These are phyloP conservation scores for Penicillium sp. DNA, from an alignment of 2,329 filamentous ascomycete genomes.

Conservation along the genomic window DNA sequence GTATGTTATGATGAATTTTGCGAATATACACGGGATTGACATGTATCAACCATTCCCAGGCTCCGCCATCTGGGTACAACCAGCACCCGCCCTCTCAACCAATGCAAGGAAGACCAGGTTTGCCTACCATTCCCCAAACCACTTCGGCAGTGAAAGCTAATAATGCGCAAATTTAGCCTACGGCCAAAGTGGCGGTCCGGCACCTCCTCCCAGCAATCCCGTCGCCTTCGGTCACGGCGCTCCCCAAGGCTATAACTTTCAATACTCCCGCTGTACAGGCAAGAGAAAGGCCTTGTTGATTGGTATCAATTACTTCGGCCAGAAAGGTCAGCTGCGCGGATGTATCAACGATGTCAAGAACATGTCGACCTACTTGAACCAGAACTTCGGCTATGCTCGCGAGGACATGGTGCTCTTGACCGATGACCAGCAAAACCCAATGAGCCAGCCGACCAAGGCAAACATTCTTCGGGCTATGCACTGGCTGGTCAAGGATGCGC, in stretches of 20 bases:
- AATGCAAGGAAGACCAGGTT: constrained; percentile 36
- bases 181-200: constrained; percentile 39
- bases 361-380: constrained; percentile 83
- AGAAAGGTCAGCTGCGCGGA: constrained; percentile 78
- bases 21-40: constrained; percentile 8
- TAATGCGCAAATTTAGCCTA: constrained; percentile 6
- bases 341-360: constrained; percentile 98
- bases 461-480: constrained; percentile 96
- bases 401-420: constrained; percentile 97
- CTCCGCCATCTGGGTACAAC: constrained; percentile 27
- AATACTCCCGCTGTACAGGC: constrained; percentile 86
- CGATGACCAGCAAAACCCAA: constrained; percentile 91
- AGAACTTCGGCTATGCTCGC: constrained; percentile 82
- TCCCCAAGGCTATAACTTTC: constrained; percentile 70
- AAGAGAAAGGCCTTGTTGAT: constrained; percentile 81
- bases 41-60: constrained; percentile 11
- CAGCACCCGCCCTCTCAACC: constrained; percentile 27
- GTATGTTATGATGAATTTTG: constrained; percentile 20
- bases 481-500: constrained; percentile 90
- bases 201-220: constrained; percentile 57
- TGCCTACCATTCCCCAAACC: constrained; percentile 7
- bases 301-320: constrained; percentile 93
- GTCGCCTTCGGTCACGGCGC: constrained; percentile 73
- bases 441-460: constrained; percentile 92
- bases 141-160: neutral